Evolutionary conservation across 441 rosid genomes (phyloP).

Genomic region (Rhodomyrtus psidioides): DNA sequence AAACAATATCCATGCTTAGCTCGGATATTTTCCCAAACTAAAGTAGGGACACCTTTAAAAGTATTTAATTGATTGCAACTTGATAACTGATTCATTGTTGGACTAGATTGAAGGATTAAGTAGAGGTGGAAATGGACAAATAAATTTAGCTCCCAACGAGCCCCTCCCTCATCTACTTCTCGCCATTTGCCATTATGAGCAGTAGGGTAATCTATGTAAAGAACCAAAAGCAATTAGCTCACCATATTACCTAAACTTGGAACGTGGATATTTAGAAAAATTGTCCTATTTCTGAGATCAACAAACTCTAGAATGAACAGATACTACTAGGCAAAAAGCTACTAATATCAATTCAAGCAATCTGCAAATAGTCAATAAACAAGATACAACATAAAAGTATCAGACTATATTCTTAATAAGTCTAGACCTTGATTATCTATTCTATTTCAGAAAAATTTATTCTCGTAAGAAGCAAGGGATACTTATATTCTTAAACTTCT

Average conservation of each 20-base stretch:
- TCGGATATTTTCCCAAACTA: background rate
- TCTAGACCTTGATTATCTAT: background rate
- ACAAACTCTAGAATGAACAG: background rate
- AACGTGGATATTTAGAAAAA: background rate
- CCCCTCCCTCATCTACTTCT: background rate
- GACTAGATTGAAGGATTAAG: background rate
- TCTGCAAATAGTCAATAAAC: background rate
- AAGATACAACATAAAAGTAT: background rate
- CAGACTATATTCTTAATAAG: background rate
- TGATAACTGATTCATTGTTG: background rate
- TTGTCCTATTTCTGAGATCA: background rate
- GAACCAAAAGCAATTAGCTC: background rate
- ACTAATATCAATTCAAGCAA: background rate
- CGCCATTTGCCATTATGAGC: background rate
- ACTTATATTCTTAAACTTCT: background rate
- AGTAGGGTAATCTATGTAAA: background rate
- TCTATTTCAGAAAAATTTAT: background rate
- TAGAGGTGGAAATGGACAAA: background rate
- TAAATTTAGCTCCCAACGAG: background rate
- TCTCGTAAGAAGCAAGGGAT: background rate
- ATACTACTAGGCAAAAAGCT: background rate
- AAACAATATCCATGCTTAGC: background rate
- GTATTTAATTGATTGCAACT: background rate
- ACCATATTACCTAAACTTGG: background rate
- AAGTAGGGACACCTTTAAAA: background rate